phyloP scores from a whole-genome alignment of 2,329 filamentous ascomycete genomes.

The Chalaropsis thielavioides region DNA sequence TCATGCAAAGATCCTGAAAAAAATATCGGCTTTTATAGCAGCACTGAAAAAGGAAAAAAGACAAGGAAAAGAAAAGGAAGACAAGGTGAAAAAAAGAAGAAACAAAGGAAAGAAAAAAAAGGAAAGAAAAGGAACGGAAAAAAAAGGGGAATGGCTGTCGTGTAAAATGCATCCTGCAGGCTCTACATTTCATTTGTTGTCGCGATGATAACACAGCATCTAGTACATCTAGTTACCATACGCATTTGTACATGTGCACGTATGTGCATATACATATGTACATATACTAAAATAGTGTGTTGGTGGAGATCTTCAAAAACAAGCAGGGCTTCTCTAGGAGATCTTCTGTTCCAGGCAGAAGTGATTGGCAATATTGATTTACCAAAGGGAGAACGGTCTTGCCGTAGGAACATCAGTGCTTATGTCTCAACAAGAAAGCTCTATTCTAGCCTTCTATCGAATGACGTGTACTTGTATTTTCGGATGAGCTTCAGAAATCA shows the following conservation, averaged over 20 bases:
- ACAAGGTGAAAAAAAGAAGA: not conserved
- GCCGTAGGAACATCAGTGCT: not conserved
- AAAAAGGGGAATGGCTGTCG: too few relatives aligned
- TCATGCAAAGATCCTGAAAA: too few relatives aligned
- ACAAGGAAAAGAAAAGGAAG: too few relatives aligned
- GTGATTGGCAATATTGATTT: constrained; percentile 5
- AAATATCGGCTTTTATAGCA: too few relatives aligned
- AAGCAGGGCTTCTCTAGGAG: not conserved
- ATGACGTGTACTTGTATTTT: not conserved
- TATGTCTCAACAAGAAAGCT: not conserved
- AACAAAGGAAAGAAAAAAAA: too few relatives aligned
- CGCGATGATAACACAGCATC: not conserved
- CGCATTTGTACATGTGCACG: not conserved
- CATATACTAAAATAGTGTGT: too few relatives aligned
- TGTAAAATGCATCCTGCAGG: not conserved
- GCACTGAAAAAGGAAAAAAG: too few relatives aligned
- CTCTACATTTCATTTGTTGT: not conserved
- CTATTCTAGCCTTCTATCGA: not conserved
- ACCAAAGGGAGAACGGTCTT: constrained; percentile 4
- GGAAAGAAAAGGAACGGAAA: too few relatives aligned
- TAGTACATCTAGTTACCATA: too few relatives aligned
- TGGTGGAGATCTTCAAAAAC: not conserved
- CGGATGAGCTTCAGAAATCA: not conserved
- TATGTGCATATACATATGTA: too few relatives aligned
- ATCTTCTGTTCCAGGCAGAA: not conserved